Evolutionary conservation across 2,329 filamentous ascomycete species (phyloP).

Genomic region (Cladosporium cucumerinum): DNA sequence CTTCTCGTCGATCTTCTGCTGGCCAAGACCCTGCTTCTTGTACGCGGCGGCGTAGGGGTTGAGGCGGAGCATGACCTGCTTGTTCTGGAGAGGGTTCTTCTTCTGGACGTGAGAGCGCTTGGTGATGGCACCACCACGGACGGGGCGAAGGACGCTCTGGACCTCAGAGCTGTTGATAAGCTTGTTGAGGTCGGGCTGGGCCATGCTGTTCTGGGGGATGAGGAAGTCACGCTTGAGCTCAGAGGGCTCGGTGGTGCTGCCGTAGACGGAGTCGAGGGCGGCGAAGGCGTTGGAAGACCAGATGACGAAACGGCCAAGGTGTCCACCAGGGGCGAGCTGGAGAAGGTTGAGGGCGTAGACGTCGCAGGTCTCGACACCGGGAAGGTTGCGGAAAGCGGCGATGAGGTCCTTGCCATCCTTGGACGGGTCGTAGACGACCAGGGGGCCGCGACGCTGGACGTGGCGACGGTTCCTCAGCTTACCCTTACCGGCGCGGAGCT

Average conservation of each 20-base stretch:
- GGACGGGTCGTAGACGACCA: slow-evolving; percentile 96
- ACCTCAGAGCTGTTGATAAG: slow-evolving; percentile 99
- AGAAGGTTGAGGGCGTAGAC: slow-evolving; percentile 96
- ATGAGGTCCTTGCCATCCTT: slow-evolving; percentile 92
- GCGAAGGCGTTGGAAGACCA: slow-evolving; percentile 98
- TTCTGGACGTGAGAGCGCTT: slow-evolving; percentile 93
- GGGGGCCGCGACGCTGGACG: slow-evolving; percentile 95
- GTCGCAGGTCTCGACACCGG: slow-evolving; percentile 93
- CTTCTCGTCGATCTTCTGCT: slow-evolving; percentile 64
- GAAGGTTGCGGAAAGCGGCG: slow-evolving; percentile 96
- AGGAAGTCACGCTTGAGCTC: slow-evolving; percentile 99
- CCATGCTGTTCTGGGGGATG: slow-evolving; percentile 85
- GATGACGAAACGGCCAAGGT: slow-evolving; percentile 98
- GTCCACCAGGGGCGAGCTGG: slow-evolving; percentile 97
- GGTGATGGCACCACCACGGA: slow-evolving; percentile 84
- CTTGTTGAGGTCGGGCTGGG: slow-evolving; percentile 92
- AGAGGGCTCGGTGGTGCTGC: slow-evolving; percentile 82
- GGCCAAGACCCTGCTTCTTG: slow-evolving; percentile 78
- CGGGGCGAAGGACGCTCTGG: slow-evolving; percentile 88
- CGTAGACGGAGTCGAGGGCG: slow-evolving; percentile 95
- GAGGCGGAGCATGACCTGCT: slow-evolving; percentile 95
- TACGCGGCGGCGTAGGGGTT: slow-evolving; percentile 97
- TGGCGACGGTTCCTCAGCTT: slow-evolving; percentile 96
- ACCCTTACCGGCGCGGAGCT: slow-evolving; percentile 97
- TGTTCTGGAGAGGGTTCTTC: slow-evolving; percentile 99